Evolutionary conservation across 495 filamentous ascomycete genomes (phyloP).

Genomic region (Hyaloscypha variabilis): DNA sequence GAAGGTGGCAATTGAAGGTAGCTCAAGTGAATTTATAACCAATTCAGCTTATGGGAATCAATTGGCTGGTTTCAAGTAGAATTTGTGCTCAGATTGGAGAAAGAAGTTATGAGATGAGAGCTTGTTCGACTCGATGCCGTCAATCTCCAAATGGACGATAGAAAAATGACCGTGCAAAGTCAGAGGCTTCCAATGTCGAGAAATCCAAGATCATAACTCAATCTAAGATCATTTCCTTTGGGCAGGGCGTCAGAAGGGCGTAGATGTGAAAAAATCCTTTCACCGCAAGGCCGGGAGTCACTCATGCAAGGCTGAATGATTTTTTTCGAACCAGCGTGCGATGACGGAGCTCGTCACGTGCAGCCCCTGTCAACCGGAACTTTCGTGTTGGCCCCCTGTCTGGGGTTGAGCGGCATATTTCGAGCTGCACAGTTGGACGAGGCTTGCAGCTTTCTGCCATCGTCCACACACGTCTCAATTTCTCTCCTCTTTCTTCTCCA

Average conservation of each 20-base stretch:
- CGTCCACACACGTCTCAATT: background rate
- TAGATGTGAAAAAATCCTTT: background rate
- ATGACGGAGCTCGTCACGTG: background rate
- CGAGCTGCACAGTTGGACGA: background rate
- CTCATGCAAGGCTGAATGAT: background rate
- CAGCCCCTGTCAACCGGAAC: background rate
- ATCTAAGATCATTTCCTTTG: background rate
- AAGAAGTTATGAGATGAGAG: no score
- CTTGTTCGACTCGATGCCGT: background rate
- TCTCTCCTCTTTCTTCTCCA: background rate
- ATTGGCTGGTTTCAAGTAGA: background rate
- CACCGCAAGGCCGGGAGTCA: background rate
- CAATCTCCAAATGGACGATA: background rate
- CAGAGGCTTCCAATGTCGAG: background rate
- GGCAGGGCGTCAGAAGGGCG: background rate
- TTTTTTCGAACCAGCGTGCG: background rate
- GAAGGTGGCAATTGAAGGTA: background rate
- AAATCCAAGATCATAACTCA: background rate
- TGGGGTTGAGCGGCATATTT: background rate
- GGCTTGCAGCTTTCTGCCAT: background rate
- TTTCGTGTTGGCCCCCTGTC: background rate
- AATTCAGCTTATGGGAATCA: background rate
- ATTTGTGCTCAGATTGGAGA: no score
- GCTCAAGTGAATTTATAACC: background rate
- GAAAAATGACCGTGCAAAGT: background rate